phyloP scores from a whole-genome alignment of 176 grass and related monocot genomes.

The Rhynchospora tenuis region DNA sequence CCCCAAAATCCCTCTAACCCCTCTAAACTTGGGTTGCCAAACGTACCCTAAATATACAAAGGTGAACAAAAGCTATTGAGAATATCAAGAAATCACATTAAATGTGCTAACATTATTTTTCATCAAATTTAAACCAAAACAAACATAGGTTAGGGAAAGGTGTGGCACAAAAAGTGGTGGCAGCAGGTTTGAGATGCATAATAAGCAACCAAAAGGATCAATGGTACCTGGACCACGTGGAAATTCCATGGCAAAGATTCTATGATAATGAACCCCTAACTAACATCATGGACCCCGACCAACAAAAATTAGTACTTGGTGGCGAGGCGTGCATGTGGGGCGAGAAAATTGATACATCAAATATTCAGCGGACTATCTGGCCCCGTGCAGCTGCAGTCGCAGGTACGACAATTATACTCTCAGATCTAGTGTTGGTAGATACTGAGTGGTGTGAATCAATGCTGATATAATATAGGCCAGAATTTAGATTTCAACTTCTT shows the following conservation, averaged over 20 bases:
- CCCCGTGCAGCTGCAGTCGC: slow-evolving; percentile 85
- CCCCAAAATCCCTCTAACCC: no score
- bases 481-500: not conserved
- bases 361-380: slow-evolving; percentile 94
- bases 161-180: slow-evolving; percentile 66
- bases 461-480: not conserved
- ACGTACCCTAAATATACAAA: not conserved
- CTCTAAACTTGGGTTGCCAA: no score
- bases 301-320: slow-evolving; percentile 72
- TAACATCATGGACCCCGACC: slow-evolving; percentile 46
- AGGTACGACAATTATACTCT: slow-evolving; percentile 36
- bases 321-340: slow-evolving; percentile 93
- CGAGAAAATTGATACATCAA: slow-evolving; percentile 75
- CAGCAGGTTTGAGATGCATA: slow-evolving; percentile 76
- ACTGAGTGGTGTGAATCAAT: not conserved
- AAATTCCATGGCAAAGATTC: slow-evolving; percentile 66
- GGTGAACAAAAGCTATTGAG: not conserved
- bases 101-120: not conserved
- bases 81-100: not conserved
- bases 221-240: slow-evolving; percentile 95
- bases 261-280: slow-evolving; percentile 82
- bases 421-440: not conserved
- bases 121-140: not conserved
- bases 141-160: slow-evolving; percentile 52
- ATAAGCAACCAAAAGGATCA: slow-evolving; percentile 90